A percentile compares a stretch with the other conserved stretches of the same genome.
Conservation (phyloP, 495 filamentous ascomycete species). For the Podospora tetraspora region DNA sequence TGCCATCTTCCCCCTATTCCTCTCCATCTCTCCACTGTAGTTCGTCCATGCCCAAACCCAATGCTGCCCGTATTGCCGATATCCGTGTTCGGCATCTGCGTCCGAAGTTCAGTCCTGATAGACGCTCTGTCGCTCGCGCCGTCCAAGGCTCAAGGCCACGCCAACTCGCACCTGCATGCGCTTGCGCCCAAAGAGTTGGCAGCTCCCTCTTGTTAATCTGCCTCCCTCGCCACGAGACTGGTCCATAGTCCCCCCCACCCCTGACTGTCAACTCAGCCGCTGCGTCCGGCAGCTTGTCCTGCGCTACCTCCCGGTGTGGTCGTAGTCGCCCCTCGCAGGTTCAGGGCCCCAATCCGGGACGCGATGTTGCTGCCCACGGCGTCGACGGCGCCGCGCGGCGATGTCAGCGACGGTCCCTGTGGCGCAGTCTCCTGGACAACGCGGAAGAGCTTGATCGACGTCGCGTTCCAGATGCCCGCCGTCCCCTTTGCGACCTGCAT, state of each 20-base stretch:
- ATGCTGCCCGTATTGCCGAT: background rate
- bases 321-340: conserved; percentile 37
- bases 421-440: conserved; percentile 84
- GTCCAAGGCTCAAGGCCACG: background rate
- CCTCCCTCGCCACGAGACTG: conserved; percentile 6
- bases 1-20: background rate
- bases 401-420: conserved; percentile 73
- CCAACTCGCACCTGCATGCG: background rate
- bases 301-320: conserved; percentile 4
- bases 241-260: background rate
- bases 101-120: background rate
- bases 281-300: conserved; percentile 2
- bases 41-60: background rate
- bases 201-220: background rate
- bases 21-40: background rate
- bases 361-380: conserved; percentile 92
- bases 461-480: conserved; percentile 94
- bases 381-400: conserved; percentile 87
- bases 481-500: conserved; percentile 83
- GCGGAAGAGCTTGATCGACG: conserved; percentile 77
- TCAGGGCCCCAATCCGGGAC: conserved; percentile 76
- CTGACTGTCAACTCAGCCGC: conserved; percentile 1
- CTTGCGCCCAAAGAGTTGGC: conserved; percentile 3
- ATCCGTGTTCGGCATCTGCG: background rate
- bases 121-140: background rate